A percentile compares a stretch with the other conserved stretches of the same genome.
These are phyloP conservation scores for Helicostylum pulchrum DNA, from an alignment of 192 early-diverging fungal genomes.

Conservation along the genomic window DNA sequence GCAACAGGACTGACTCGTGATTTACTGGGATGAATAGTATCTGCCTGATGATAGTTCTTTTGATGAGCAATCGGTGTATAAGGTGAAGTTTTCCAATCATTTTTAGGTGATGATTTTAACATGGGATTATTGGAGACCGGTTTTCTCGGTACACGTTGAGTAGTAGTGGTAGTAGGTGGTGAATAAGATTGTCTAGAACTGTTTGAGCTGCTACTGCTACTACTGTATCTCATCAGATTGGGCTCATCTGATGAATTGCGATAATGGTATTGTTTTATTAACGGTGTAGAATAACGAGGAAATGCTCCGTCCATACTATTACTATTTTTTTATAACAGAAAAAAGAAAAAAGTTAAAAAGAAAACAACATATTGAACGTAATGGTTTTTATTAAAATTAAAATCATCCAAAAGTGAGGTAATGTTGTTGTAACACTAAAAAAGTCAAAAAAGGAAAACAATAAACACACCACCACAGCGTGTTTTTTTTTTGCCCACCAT, in stretches of 20 bases:
- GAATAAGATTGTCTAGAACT: background rate
- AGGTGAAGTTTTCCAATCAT: background rate
- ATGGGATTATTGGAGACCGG: too few relatives aligned
- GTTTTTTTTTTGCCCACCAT: too few relatives aligned
- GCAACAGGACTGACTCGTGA: background rate
- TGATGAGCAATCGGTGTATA: too few relatives aligned
- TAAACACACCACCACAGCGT: too few relatives aligned
- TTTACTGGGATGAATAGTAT: too few relatives aligned
- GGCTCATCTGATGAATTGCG: constrained; percentile 3
- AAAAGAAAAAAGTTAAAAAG: background rate
- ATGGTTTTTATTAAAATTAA: constrained; percentile 6
- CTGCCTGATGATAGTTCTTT: too few relatives aligned
- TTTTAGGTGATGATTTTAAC: too few relatives aligned
- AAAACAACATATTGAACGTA: background rate
- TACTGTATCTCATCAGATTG: background rate
- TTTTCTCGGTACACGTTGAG: background rate
- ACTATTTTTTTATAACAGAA: background rate
- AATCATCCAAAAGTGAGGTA: constrained; percentile 6
- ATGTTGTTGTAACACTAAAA: constrained; percentile 1
- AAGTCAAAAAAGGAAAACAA: background rate
- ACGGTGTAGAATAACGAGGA: constrained; percentile 4
- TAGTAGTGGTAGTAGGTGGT: background rate
- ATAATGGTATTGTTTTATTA: background rate
- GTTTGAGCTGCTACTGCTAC: too few relatives aligned
- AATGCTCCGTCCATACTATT: constrained; percentile 1